Base-by-base conservation (phyloP, 2,329 filamentous ascomycete genomes). In the Epichloe uncinata region DNA sequence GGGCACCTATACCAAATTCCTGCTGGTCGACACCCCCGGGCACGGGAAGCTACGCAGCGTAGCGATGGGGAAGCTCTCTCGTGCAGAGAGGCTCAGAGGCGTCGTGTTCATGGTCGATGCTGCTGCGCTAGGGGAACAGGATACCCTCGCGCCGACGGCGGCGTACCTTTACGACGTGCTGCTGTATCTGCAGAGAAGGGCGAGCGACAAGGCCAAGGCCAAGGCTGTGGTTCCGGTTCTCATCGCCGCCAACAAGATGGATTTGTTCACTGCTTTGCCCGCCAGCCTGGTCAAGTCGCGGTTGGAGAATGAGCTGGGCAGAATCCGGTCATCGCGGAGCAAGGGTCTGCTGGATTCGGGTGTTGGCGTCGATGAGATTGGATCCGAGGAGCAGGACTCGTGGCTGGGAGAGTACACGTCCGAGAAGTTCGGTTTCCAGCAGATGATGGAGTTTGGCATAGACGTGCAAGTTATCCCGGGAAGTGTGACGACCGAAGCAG, bases 101-200 rank as follows among this genome's bases (percentile, higher is more conserved):
- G 73, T 97, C 48, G 76, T 97, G 47, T 98, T 91, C 65, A 71
- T 96, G 54, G 79, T 95, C n/a, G 93, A 98, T 66, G 85, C 90
- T 11, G 82, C 85, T 4, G 78, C 79, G 3, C 69, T 89, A 11
- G 70, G 71, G 16, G 73, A 77, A 50, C 72, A 73, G 46, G 77
- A 80, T 36, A 71, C 73, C 0, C 72, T 96, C 8, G 77, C 82
- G 8, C 80, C 88, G 43, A 79, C 88, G 0, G 90, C 89, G 0
- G 78, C 79, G 47, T 97, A 94, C 62, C 78, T 98, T 12, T 88
- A 97, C 70, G 90, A 97, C 54, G 71, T 94, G 1, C 77, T 98
- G n/a, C 74, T 97, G 3, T 65, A 78, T 3, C 73, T 98, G 52
- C 93, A 97, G 70, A 85, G 83, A 66, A 77, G 83, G 44, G 77